Base-by-base conservation (phyloP, 2,329 filamentous ascomycete species). In the Didymosphaeria variabile region DNA sequence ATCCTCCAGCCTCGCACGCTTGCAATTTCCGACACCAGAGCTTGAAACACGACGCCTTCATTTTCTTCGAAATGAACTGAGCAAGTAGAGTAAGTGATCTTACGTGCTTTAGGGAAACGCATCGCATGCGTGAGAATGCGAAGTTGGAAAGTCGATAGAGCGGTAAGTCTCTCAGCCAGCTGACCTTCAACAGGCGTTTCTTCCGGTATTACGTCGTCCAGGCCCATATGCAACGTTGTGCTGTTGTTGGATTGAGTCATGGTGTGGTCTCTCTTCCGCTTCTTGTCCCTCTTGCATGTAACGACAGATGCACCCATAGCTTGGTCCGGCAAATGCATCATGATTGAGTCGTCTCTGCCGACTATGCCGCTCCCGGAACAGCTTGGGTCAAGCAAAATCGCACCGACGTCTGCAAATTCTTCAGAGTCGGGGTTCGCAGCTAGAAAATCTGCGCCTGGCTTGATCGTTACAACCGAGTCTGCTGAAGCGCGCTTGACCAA, bases 291-390 rank as follows among this genome's bases (percentile, higher is more conserved):
- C 40, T 60, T 60, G 5, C 56, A 38, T 26, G 59, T 67, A 38
- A 63, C 51, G 9, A 51, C 60, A 7, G 72, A 68, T n/a, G 83
- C 34, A 23, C 46, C 55, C 26, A 57, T 38, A 26, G 58, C 51
- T 40, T 56, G 55, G 23, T 62, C 56, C 5, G 77, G 88, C 2
- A 97, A 82, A 63, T 75, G 76, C 64, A 78, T 89, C 84, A 44
- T 95, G 77, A 65, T 86, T 80, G 5, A 92, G 88, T 93, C 91
- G 69, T 97, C 93, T 21, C 95, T 87, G 2, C 94, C 92, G 26
- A 97, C 88, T 58, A 99, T 99, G 0, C 95, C 95, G 74, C 93
- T 97, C 0, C 95, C 95, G 1, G 94, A 97, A 76, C 95, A 99
- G 75, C 93, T 97, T 0, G 95, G 95, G 74, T 99, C 95, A 1